Conservation (phyloP, 352 stramenopile genomes). For the Globisporangium iwayamae region DNA sequence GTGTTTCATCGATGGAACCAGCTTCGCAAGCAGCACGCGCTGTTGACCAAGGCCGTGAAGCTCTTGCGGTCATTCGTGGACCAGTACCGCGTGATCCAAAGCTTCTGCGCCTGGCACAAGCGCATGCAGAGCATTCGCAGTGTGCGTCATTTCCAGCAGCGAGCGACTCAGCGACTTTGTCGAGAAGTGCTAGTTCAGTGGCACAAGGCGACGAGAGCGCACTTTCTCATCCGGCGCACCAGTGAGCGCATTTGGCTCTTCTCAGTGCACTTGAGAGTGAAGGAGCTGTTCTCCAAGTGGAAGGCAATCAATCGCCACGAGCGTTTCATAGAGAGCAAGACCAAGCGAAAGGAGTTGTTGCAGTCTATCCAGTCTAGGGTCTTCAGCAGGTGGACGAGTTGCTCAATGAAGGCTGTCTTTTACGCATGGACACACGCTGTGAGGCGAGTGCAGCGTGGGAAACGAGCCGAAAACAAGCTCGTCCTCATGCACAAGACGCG, state of each 20-base stretch:
- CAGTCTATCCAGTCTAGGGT: slow-evolving; percentile 32
- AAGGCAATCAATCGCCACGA: slow-evolving; percentile 3
- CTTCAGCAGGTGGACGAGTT: slow-evolving; percentile 34
- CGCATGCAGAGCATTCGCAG: slow-evolving; percentile 12
- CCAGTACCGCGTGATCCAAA: slow-evolving; percentile 14
- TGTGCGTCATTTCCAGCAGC: slow-evolving; percentile 15
- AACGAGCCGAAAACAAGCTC: slow-evolving; percentile 20
- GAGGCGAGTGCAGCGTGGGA: slow-evolving; percentile 2
- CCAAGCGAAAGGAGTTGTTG: slow-evolving; percentile 24
- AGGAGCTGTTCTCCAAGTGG: slow-evolving; percentile 38
- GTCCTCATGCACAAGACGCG: slow-evolving; percentile 4
- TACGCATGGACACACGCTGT: slow-evolving; percentile 24
- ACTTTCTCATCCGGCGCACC: slow-evolving; percentile 28
- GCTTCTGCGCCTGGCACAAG: slow-evolving; percentile 23
- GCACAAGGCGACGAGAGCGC: slow-evolving; percentile 19
- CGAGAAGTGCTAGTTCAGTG: slow-evolving; percentile 21
- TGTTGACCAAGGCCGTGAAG: neutral
- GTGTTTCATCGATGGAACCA: slow-evolving; percentile 1
- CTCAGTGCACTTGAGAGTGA: slow-evolving; percentile 33
- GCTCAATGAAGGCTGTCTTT: slow-evolving; percentile 23
- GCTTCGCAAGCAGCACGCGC: neutral
- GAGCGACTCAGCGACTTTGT: neutral
- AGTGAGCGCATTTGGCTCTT: slow-evolving; percentile 34
- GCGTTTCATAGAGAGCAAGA: slow-evolving; percentile 12
- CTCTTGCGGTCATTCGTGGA: neutral